Conservation (phyloP, 2,329 filamentous ascomycete species). For the Aspergillus glaucus region DNA sequence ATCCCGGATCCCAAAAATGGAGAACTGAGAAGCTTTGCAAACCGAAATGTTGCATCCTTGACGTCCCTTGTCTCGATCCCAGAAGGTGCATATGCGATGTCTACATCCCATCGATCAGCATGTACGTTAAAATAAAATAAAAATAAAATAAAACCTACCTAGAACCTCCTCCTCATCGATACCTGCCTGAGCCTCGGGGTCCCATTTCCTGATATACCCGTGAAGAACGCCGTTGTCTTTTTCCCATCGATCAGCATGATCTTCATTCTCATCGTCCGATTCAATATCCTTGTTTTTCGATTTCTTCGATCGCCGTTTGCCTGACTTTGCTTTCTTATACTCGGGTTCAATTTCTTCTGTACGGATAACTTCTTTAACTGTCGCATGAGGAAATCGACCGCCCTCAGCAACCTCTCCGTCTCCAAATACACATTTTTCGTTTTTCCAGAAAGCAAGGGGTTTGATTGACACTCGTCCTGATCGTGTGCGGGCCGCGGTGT, state of each 20-base stretch:
- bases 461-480: conserved; percentile 72
- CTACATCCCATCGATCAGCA: conserved; percentile 28
- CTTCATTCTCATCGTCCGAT: conserved; percentile 35
- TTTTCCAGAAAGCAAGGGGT: conserved; percentile 80
- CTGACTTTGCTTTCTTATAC: conserved; percentile 33
- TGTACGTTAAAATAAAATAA: background rate
- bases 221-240: conserved; percentile 38
- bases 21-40: conserved; percentile 77
- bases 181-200: conserved; percentile 31
- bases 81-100: conserved; percentile 54
- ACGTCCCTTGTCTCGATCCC: conserved; percentile 55
- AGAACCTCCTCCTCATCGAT: conserved; percentile 36
- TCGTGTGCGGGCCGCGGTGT: conserved; percentile 57
- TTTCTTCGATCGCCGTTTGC: conserved; percentile 32
- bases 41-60: conserved; percentile 67
- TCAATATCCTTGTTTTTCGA: conserved; percentile 27
- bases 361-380: conserved; percentile 71
- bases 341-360: conserved; percentile 56
- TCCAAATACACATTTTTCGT: conserved; percentile 69
- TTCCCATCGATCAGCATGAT: conserved; percentile 39
- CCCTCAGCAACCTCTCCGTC: conserved; percentile 52
- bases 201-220: conserved; percentile 41
- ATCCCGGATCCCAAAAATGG: conserved; percentile 86
- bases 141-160: conserved; percentile 26
- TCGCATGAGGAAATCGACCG: conserved; percentile 58